Evolutionary conservation across 345 rosid species (phyloP).

Genomic region (Eucalyptus pumila): DNA sequence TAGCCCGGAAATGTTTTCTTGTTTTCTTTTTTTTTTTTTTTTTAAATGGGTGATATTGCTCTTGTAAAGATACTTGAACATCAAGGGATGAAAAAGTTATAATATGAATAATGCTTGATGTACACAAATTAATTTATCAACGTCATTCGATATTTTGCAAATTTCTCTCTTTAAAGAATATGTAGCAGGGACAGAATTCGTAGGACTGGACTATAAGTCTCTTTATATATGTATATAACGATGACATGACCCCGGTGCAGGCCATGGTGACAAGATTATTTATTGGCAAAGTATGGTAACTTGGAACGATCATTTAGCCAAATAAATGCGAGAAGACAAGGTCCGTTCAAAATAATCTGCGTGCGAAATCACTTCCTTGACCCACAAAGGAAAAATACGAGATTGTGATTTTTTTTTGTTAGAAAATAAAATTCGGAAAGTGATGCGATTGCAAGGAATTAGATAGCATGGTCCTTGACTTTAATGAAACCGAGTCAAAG

Average conservation of each 20-base stretch:
- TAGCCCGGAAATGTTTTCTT: not conserved
- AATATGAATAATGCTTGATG: not conserved
- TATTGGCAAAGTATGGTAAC: not conserved
- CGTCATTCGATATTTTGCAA: not conserved
- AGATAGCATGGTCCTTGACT: not conserved
- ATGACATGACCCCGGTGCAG: not conserved
- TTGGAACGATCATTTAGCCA: not conserved
- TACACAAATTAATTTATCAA: not conserved
- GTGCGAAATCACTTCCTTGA: not conserved
- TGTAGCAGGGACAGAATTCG: not conserved
- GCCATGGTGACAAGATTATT: not conserved
- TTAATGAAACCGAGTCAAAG: not conserved
- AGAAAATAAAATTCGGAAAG: not conserved
- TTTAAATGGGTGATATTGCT: not conserved
- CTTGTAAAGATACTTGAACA: not conserved
- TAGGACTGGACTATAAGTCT: not conserved
- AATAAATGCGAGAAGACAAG: not conserved
- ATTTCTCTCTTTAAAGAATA: not conserved
- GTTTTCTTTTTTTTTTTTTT: not conserved
- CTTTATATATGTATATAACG: not conserved
- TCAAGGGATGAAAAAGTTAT: fast-evolving
- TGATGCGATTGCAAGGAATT: not conserved
- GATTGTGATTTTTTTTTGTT: not conserved
- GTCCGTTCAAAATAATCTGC: not conserved
- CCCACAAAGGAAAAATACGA: not conserved